Evolutionary conservation across 2,329 filamentous ascomycete genomes (phyloP).

Genomic region (Xylaria multiplex): DNA sequence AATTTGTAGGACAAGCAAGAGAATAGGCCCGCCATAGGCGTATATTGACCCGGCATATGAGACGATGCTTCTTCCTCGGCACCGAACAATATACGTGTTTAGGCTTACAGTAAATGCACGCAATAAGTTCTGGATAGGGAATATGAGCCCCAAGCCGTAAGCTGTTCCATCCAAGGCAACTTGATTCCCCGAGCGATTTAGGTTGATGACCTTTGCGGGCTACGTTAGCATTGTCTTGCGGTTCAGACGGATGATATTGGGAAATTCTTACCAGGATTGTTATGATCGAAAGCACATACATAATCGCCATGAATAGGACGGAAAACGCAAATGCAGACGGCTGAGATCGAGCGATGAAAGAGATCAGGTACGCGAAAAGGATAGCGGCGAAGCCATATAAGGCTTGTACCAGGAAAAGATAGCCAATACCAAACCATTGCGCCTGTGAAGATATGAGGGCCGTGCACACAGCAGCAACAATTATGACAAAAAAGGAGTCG

Average conservation of each 20-base stretch:
- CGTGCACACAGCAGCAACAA: constrained; percentile 54
- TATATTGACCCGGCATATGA: constrained; percentile 65
- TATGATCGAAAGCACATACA: constrained; percentile 44
- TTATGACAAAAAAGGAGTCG: constrained; percentile 69
- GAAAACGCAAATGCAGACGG: constrained; percentile 71
- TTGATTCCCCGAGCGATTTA: constrained; percentile 38
- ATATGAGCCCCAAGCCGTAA: constrained; percentile 67
- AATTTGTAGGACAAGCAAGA: constrained; percentile 73
- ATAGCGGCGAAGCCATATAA: constrained; percentile 71
- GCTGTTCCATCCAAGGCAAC: constrained; percentile 64
- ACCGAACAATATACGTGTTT: constrained; percentile 71
- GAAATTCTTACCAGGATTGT: constrained; percentile 41
- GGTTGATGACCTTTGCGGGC: background rate
- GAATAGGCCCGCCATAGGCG: constrained; percentile 74
- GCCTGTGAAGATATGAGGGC: constrained; percentile 64
- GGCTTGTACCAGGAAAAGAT: constrained; percentile 71
- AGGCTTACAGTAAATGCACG: constrained; percentile 68
- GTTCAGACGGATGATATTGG: background rate
- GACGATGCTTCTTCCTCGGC: constrained; percentile 57
- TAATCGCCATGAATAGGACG: constrained; percentile 42
- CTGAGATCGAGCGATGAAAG: constrained; percentile 69
- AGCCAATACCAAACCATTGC: constrained; percentile 67
- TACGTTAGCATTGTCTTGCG: background rate
- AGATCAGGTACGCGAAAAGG: constrained; percentile 70
- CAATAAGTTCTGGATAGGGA: constrained; percentile 70